Base-by-base conservation (phyloP, 2,329 filamentous ascomycete genomes). In the Scedosporium apiospermum region DNA sequence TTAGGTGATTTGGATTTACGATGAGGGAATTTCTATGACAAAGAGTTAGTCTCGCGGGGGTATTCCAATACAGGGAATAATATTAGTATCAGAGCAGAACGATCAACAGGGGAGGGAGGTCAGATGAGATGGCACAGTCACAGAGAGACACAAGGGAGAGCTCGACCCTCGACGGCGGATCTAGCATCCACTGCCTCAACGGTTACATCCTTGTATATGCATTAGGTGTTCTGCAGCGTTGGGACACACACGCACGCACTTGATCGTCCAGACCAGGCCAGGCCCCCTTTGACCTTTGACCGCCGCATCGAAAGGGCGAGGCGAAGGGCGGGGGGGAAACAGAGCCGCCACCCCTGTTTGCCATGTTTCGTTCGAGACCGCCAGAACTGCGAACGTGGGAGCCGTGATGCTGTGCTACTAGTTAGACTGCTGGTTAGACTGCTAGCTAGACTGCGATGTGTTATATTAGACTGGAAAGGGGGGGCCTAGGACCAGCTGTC, bases 11-110 rank as follows among this genome's bases (percentile, higher is more conserved):
- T 14, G 23, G 23, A 55, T 23, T 55, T 23, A 23, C 18, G 18
- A 55, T 55, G 51, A 27, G 51, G 23, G 18, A 55, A 55, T 55
- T 55, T 55, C 51, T 55, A 55, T 55, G 51, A 55, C 51, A 55
- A 55, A 55, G 23, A 18, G 23, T 55, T 55, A 27, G 23, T 6
- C 34, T 38, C 34, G 34, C 18, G 18, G 51, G 51, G 51, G 51
- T 21, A 27, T 55, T 55, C 23, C 51, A 27, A 23, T 55, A 55
- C 49, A 55, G 23, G 44, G 44, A 49, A 49, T 49, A 49, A 49
- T n/a, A 49, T 18, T 21, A 3, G 44, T 49, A 49, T 21, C 16
- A 49, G 42, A 46, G 12, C n/a, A 46, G 42, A 46, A 16, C 5
- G 14, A 16, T 3, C 12, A 14, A 46, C 12, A 46, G 6, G 16